Conservation (phyloP, 148 eudicot genomes). For the Chenopodium album region DNA sequence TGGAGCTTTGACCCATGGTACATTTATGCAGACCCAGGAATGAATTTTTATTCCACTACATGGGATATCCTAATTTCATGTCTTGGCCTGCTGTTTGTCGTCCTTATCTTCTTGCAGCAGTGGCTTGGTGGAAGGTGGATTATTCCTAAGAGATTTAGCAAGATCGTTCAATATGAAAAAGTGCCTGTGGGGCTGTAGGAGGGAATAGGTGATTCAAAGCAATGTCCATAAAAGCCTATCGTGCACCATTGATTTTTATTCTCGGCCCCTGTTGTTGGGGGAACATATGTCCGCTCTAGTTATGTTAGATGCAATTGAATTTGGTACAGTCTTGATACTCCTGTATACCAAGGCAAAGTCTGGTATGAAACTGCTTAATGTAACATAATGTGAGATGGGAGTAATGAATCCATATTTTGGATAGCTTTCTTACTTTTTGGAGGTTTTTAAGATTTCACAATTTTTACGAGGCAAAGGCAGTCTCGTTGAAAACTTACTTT, state of each 20-base stretch:
- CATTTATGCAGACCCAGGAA: slow-evolving; percentile 66
- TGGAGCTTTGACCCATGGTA: slow-evolving; percentile 42
- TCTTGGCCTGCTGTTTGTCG: slow-evolving; percentile 45
- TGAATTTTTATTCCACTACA: slow-evolving; percentile 62
- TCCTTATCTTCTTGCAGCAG: slow-evolving; percentile 65
- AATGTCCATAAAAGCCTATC: background rate
- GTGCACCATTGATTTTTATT: background rate
- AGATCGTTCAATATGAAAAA: slow-evolving; percentile 48
- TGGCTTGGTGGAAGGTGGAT: slow-evolving; percentile 65
- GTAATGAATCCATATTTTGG: background rate
- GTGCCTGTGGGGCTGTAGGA: slow-evolving; percentile 44
- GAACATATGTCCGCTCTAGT: background rate
- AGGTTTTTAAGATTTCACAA: background rate
- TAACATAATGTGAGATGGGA: background rate
- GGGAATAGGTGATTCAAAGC: slow-evolving; percentile 9
- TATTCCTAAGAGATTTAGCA: slow-evolving; percentile 59
- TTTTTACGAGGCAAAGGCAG: background rate
- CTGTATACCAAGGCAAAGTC: background rate
- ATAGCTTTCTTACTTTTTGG: background rate
- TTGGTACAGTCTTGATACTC: background rate
- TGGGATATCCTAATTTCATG: slow-evolving; percentile 74
- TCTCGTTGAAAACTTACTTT: background rate
- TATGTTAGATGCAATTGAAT: background rate
- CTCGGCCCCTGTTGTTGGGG: slow-evolving; percentile 15
- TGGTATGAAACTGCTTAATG: background rate